Percentiles rank a stretch among this genome's conserved stretches.
Evolutionary conservation across 345 rosid genomes (phyloP).

Genomic region (Moricandia arvensis): DNA sequence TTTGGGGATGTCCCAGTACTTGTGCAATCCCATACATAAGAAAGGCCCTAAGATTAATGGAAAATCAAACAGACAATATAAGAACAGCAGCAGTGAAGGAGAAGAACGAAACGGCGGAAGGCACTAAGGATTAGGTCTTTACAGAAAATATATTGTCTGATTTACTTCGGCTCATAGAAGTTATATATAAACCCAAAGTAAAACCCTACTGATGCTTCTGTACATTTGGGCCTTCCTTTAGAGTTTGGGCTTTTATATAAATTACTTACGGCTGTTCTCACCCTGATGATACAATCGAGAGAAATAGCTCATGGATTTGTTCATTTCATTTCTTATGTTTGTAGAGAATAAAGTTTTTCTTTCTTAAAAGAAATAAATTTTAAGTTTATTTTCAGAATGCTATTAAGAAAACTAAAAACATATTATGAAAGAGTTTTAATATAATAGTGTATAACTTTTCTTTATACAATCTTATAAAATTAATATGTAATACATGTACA

Average conservation of each 20-base stretch:
- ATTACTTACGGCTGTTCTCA: background rate
- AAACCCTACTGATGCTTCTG: constrained; percentile 12
- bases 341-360: background rate
- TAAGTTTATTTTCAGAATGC: too few species aligned
- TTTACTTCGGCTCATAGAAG: background rate
- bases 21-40: constrained; percentile 10
- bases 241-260: background rate
- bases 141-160: too few species aligned
- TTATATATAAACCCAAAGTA: constrained; percentile 5
- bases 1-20: constrained; percentile 40
- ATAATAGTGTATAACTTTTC: too few species aligned
- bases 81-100: background rate
- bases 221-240: background rate
- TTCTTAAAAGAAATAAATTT: too few species aligned
- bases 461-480: too few species aligned
- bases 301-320: background rate
- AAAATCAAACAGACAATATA: background rate
- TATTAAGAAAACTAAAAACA: too few species aligned
- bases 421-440: too few species aligned
- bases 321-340: background rate
- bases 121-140: background rate
- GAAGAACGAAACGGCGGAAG: background rate
- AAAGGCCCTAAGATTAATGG: background rate
- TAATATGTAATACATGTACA: too few species aligned
- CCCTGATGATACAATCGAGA: background rate